phyloP scores from a whole-genome alignment of 2,329 filamentous ascomycete species.

The Monilinia fructigena region DNA sequence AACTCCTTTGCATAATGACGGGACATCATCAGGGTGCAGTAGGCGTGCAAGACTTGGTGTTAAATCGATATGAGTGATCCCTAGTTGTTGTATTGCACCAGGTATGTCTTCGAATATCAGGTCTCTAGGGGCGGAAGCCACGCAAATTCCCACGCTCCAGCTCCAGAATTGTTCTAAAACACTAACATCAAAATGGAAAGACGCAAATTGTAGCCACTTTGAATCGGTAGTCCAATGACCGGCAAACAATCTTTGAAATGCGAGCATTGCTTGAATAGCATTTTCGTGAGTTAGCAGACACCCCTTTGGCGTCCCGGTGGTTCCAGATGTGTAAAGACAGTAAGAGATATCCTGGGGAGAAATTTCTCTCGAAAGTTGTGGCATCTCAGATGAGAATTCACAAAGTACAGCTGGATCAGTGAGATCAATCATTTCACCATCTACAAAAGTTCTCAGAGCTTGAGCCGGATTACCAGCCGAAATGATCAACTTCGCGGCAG shows the following conservation, averaged over 20 bases:
- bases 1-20: conserved; percentile 74
- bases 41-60: conserved; percentile 84
- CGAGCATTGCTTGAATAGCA: conserved; percentile 82
- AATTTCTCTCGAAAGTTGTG: conserved; percentile 31
- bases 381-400: conserved; percentile 31
- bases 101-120: conserved; percentile 81
- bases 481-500: conserved; percentile 62
- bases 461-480: conserved; percentile 49
- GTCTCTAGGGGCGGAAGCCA: conserved; percentile 80
- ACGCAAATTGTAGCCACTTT: conserved; percentile 88
- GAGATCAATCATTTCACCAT: conserved; percentile 31
- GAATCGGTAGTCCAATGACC: conserved; percentile 72
- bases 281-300: conserved; percentile 89
- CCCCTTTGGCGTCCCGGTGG: conserved; percentile 43
- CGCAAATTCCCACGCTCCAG: conserved; percentile 84
- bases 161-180: conserved; percentile 95
- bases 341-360: conserved; percentile 37
- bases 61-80: conserved; percentile 87
- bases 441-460: conserved; percentile 40
- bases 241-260: conserved; percentile 76
- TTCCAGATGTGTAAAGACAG: conserved; percentile 43
- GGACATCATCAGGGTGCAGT: conserved; percentile 75
- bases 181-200: conserved; percentile 91
- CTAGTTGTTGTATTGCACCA: conserved; percentile 65
- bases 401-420: conserved; percentile 33